Conservation (phyloP, 2,329 filamentous ascomycete species). For the Aphanocladium album region DNA sequence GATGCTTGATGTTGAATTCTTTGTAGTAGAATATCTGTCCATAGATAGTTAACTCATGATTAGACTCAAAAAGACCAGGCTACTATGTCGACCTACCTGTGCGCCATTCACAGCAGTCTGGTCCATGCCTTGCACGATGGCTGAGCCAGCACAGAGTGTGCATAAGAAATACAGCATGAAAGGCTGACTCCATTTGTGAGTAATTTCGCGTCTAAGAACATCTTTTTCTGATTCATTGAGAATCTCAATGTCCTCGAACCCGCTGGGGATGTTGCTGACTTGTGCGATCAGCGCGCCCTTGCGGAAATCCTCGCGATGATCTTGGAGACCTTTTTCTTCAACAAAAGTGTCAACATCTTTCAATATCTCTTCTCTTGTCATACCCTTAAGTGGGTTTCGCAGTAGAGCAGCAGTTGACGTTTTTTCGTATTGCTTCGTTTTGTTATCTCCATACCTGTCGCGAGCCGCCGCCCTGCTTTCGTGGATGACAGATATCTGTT, state of each 20-base stretch:
- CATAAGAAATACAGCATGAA: conserved; percentile 32
- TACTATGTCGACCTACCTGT: conserved; percentile 44
- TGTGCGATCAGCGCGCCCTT: conserved; percentile 49
- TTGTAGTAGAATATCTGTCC: conserved; percentile 30
- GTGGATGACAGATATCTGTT: neutral
- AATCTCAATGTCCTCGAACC: conserved; percentile 23
- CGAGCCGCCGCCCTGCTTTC: neutral
- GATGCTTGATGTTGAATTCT: conserved; percentile 30
- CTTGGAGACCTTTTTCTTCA: conserved; percentile 27
- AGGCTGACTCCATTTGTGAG: conserved; percentile 28
- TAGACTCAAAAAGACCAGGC: neutral
- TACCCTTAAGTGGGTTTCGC: conserved; percentile 26
- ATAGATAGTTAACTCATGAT: neutral
- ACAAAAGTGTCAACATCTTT: conserved; percentile 34
- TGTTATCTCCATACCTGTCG: neutral
- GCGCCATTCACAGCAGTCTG: conserved; percentile 62
- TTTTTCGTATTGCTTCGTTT: conserved; percentile 12
- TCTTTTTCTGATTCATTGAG: conserved; percentile 26
- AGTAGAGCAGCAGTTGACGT: conserved; percentile 24
- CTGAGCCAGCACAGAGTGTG: conserved; percentile 33
- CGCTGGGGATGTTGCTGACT: conserved; percentile 30
- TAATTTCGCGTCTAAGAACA: conserved; percentile 24
- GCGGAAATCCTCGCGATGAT: conserved; percentile 40
- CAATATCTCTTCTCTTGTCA: conserved; percentile 26
- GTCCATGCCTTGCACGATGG: conserved; percentile 63